phyloP scores from a whole-genome alignment of 2,329 filamentous ascomycete species.

The Leptographium procerum region DNA sequence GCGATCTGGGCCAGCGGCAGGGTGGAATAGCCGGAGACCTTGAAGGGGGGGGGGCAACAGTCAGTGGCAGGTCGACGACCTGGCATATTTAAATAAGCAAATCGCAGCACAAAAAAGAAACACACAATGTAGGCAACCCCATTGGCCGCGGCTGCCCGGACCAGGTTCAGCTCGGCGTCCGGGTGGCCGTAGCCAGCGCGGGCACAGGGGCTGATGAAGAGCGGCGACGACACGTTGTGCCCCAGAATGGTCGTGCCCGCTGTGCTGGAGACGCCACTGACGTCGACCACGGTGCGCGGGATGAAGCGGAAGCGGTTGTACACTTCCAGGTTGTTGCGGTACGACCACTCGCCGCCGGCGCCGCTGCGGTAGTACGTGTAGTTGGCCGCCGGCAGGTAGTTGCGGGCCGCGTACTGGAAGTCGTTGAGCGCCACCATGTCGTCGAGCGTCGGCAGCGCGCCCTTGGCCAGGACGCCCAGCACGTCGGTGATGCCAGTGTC shows the following conservation, averaged over 20 bases:
- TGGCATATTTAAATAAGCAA: not conserved
- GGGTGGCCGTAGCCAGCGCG: conserved; percentile 31
- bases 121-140: conserved; percentile 36
- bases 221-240: not conserved
- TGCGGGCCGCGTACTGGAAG: conserved; percentile 26
- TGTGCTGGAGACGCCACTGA: conserved; percentile 29
- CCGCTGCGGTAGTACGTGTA: conserved; percentile 43
- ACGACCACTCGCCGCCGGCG: conserved; percentile 43
- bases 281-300: conserved; percentile 38
- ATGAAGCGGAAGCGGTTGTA: conserved; percentile 36
- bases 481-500: conserved; percentile 32
- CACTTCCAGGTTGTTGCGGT: conserved; percentile 45
- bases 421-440: conserved; percentile 33
- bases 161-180: conserved; percentile 36
- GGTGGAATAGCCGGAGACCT: not conserved
- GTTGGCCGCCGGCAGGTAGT: conserved; percentile 63
- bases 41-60: not conserved
- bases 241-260: conserved; percentile 28
- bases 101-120: not conserved
- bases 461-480: conserved; percentile 15
- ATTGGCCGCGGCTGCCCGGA: conserved; percentile 34
- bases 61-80: too few relatives aligned
- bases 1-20: conserved; percentile 25
- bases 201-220: conserved; percentile 34
- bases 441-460: not conserved